A percentile compares a stretch with the other conserved stretches of the same genome.
phyloP scores from a whole-genome alignment of 106 monocot genomes.

The Apostasia shenzhenica region DNA sequence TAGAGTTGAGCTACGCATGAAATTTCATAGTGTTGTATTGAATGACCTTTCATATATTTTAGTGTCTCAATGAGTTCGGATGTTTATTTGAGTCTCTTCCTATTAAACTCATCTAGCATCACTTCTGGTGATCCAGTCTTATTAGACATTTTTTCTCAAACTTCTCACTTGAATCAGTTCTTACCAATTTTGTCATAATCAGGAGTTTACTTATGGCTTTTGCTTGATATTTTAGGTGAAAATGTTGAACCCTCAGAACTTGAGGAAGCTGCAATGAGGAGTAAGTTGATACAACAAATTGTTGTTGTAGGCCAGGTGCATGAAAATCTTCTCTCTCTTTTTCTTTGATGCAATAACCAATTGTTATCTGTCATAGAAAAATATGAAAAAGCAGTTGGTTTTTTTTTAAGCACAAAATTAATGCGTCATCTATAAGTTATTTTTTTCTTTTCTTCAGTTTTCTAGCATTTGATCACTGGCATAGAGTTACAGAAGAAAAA shows the following conservation, averaged over 20 bases:
- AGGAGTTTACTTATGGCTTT: background rate
- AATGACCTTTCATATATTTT: too few relatives aligned
- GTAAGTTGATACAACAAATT: slow-evolving; percentile 82
- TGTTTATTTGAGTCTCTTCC: too few relatives aligned
- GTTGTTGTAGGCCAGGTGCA: slow-evolving; percentile 85
- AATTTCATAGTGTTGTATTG: too few relatives aligned
- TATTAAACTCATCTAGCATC: too few relatives aligned
- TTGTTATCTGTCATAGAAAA: background rate
- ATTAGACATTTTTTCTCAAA: background rate
- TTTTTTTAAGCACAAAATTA: background rate
- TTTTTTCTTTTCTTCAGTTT: background rate
- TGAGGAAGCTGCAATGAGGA: slow-evolving; percentile 80
- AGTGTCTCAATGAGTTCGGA: too few relatives aligned
- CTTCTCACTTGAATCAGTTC: background rate
- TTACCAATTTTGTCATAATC: background rate
- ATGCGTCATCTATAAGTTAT: background rate
- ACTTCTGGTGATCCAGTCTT: too few relatives aligned
- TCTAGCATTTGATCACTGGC: too few relatives aligned
- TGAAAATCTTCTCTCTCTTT: too few relatives aligned
- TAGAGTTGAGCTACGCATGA: too few relatives aligned
- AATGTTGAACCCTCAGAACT: slow-evolving; percentile 91
- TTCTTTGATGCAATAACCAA: background rate
- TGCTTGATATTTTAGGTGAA: slow-evolving; percentile 49
- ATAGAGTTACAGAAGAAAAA: too few relatives aligned
- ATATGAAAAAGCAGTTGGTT: background rate